phyloP scores from a whole-genome alignment of 2,329 filamentous ascomycete genomes.

The Zasmidium angulare region DNA sequence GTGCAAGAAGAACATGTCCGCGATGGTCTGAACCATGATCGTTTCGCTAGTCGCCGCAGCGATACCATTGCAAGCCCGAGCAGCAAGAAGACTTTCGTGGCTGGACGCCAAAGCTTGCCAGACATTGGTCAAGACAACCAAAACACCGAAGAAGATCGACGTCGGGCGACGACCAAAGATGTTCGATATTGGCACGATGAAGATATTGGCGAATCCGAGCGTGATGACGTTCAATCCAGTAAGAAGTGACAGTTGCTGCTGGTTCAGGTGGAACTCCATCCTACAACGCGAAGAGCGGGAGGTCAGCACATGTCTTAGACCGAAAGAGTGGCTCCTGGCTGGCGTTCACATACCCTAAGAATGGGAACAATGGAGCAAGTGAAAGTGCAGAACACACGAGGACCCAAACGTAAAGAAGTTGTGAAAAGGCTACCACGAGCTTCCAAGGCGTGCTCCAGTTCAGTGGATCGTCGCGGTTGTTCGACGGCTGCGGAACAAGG shows the following conservation, averaged over 20 bases:
- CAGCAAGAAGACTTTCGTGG: constrained; percentile 44
- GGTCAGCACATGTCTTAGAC: too few relatives aligned
- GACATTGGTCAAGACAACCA: constrained; percentile 44
- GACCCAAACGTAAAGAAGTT: constrained; percentile 45
- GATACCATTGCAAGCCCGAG: constrained; percentile 44
- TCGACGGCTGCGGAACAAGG: constrained; percentile 30
- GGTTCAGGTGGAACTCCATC: constrained; percentile 41
- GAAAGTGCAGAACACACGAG: constrained; percentile 44
- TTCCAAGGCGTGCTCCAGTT: constrained; percentile 33
- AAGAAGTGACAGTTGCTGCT: constrained; percentile 42
- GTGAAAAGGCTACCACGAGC: constrained; percentile 38
- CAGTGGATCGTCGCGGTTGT: constrained; percentile 27
- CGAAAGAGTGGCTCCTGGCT: too few relatives aligned
- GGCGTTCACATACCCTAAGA: too few relatives aligned
- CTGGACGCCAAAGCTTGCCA: constrained; percentile 47
- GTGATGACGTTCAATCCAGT: constrained; percentile 47
- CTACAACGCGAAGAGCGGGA: too few relatives aligned
- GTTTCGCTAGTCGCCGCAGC: constrained; percentile 46
- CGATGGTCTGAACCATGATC: constrained; percentile 45
- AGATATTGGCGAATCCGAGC: constrained; percentile 46
- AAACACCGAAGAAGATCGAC: constrained; percentile 40
- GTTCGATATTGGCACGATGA: constrained; percentile 46
- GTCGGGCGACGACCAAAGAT: constrained; percentile 45
- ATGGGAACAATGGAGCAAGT: constrained; percentile 45
- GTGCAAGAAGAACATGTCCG: constrained; percentile 47